Conservation (phyloP, 2,329 filamentous ascomycete species). For the Aschersonia sp. region DNA sequence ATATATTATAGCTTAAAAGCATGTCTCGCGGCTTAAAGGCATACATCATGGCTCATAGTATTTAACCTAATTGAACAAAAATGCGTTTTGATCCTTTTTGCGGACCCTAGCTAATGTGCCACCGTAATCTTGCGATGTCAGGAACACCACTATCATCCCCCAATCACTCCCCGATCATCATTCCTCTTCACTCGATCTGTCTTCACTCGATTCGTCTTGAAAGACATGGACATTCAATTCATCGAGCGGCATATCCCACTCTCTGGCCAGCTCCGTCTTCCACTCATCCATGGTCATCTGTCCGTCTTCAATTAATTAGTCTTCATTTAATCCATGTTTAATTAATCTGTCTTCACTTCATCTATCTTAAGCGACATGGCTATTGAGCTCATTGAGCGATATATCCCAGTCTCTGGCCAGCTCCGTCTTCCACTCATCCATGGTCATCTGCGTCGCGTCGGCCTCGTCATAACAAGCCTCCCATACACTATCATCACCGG, state of each 20-base stretch:
- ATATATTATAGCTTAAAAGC: no score
- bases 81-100: no score
- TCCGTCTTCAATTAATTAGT: no score
- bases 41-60: no score
- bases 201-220: neutral
- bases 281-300: neutral
- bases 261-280: neutral
- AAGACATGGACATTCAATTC: neutral
- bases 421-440: neutral
- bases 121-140: neutral
- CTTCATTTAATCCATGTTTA: neutral
- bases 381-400: neutral
- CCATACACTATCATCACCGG: neutral
- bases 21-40: no score
- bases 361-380: neutral
- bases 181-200: neutral
- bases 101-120: no score
- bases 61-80: no score
- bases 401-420: neutral
- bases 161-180: neutral
- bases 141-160: neutral
- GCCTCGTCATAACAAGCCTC: neutral
- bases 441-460: neutral
- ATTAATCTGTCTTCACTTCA: neutral
- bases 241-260: neutral